Evolutionary conservation across 192 early-diverging fungal genomes (phyloP).

Genomic region (Backusella parvicylindrica): DNA sequence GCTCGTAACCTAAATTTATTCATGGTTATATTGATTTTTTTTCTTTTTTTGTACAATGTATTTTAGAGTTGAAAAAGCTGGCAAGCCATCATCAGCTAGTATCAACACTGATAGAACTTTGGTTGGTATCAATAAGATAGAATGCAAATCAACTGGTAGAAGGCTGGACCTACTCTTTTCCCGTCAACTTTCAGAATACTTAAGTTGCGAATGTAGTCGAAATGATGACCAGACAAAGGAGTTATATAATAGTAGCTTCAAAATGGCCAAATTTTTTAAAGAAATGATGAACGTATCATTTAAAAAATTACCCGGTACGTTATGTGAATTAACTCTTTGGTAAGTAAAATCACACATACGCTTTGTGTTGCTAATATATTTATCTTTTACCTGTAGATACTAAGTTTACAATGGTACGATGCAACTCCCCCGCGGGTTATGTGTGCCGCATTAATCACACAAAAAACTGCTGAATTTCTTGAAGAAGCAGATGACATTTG

Average conservation of each 20-base stretch:
- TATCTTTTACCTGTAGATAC: conserved; percentile 3
- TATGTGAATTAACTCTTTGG: conserved; percentile 5
- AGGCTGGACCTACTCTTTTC: not conserved
- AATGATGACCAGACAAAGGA: conserved; percentile 5
- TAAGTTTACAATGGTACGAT: conserved; percentile 4
- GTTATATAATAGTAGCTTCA: not conserved
- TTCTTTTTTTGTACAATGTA: not conserved
- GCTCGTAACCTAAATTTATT: no score
- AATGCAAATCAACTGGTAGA: conserved; percentile 3
- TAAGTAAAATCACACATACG: conserved; percentile 6
- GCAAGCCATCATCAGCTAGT: conserved; percentile 7
- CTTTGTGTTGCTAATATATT: conserved; percentile 9
- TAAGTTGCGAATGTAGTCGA: not conserved
- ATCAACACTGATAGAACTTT: not conserved
- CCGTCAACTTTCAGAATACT: conserved; percentile 7
- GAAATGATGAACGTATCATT: not conserved
- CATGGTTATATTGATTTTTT: no score
- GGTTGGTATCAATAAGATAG: not conserved
- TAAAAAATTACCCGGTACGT: conserved; percentile 3
- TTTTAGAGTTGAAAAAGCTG: conserved; percentile 1
- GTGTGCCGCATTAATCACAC: conserved; percentile 2
- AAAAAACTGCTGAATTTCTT: not conserved
- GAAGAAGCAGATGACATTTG: conserved; percentile 11
- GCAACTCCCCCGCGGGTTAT: conserved; percentile 1
- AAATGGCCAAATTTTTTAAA: conserved; percentile 6